Evolutionary conservation across 192 early-diverging fungal species (phyloP), one percentile per base, ranked within the genome.

Genomic region (Coemansia sp.): DNA sequence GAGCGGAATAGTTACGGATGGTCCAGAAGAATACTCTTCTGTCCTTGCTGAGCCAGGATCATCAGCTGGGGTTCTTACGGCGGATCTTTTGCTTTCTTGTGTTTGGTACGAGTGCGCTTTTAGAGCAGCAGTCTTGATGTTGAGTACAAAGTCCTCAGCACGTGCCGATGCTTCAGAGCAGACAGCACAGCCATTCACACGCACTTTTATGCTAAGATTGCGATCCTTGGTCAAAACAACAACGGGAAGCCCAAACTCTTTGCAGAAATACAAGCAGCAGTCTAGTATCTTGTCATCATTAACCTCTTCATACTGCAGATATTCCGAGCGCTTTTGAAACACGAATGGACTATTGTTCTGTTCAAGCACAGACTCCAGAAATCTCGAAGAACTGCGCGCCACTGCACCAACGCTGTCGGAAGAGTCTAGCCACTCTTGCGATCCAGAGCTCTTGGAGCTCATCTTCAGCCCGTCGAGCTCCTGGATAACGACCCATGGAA

Each of bases 211-310:
- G 9, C 67, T 58, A 55, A 81, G 41, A 38, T 72, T 76, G 22
- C 79, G 69, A 43, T 81, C 79, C 20, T 61, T 60, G 5, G 79
- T 72, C 60, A 81, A 56, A 14, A 81, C 65, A 20, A 68, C 66
- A 14, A 76, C 79, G 0, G 79, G 79, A 17, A 81, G 70, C 10
- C 51, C 17, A n/a, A 44, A 44, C 37, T 51, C 50, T 42, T 75
- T 71, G n/a, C 70, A 67, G 54, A 81, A 72, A 44, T 76, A 81
- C 48, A 81, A 19, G 48, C 79, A 81, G 61, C 79, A 81, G 41
- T 81, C 79, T 5, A 81, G 54, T 44, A 81, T 81, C 51, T 72
- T 65, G 57, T 81, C 69, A 41, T 81, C 79, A 16, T 74, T 69
- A 22, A 65, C 63, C 2, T 10, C 7, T 61, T 75, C 78, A 11